Percentiles rank a stretch among this genome's conserved stretches.
phyloP scores from a whole-genome alignment of 108 stramenopile species.

The Pinguiococcus pyrenoidosus region DNA sequence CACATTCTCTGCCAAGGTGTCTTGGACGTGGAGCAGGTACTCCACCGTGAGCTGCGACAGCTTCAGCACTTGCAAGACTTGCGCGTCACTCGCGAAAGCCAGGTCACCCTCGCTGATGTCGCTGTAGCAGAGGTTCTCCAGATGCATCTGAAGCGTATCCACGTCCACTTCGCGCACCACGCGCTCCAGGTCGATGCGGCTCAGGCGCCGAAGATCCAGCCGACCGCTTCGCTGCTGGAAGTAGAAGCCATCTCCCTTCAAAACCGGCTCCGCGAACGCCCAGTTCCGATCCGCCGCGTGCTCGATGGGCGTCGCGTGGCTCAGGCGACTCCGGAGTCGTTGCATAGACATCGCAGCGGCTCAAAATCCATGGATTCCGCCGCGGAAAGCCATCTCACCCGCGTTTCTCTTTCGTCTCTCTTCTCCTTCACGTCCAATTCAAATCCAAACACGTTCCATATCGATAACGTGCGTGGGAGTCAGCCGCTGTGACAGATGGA shows the following conservation, averaged over 20 bases:
- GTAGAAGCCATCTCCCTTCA: constrained; percentile 33
- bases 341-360: too few relatives aligned
- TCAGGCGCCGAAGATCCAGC: constrained; percentile 40
- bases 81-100: constrained; percentile 31
- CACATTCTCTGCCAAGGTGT: constrained; percentile 39
- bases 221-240: constrained; percentile 42
- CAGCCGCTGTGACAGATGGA: too few relatives aligned
- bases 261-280: constrained; percentile 23
- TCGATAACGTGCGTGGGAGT: too few relatives aligned
- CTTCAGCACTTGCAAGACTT: constrained; percentile 46
- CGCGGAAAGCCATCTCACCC: too few relatives aligned
- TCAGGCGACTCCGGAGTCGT: too few relatives aligned
- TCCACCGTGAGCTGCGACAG: constrained; percentile 47
- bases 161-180: constrained; percentile 38
- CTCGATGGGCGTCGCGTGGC: too few relatives aligned
- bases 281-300: too few relatives aligned
- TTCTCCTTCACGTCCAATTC: too few relatives aligned
- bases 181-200: constrained; percentile 29
- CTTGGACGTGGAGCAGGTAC: constrained; percentile 43
- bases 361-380: too few relatives aligned
- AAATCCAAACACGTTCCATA: too few relatives aligned
- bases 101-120: constrained; percentile 45
- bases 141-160: constrained; percentile 32
- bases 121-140: constrained; percentile 45
- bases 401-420: too few relatives aligned